A percentile compares a stretch with the other conserved stretches of the same genome.
phyloP scores from a whole-genome alignment of 2,329 filamentous ascomycete species.

The Colletotrichum graminicola region DNA sequence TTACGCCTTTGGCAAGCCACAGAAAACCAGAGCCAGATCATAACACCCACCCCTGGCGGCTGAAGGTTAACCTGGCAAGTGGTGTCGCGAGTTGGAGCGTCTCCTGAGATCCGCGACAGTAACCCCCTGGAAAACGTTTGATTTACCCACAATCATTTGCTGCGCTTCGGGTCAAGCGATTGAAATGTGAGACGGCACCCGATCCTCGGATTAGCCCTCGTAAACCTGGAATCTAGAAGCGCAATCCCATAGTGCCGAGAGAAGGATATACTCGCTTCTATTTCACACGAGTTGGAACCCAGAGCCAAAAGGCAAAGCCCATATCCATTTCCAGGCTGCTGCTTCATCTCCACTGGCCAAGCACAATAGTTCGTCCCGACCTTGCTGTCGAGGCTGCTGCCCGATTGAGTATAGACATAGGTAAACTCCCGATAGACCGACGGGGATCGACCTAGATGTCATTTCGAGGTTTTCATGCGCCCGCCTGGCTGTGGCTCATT shows the following conservation, averaged over 20 bases:
- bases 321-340: constrained; percentile 29
- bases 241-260: constrained; percentile 19
- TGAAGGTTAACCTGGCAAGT: constrained; percentile 28
- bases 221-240: neutral
- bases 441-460: constrained; percentile 39
- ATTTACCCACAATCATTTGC: constrained; percentile 30
- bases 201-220: constrained; percentile 17
- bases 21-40: constrained; percentile 25
- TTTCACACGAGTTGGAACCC: neutral
- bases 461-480: constrained; percentile 39
- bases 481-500: constrained; percentile 37
- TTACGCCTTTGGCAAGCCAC: constrained; percentile 2
- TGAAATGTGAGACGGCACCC: neutral
- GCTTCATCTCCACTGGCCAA: constrained; percentile 33
- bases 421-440: constrained; percentile 5
- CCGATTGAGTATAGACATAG: constrained; percentile 20
- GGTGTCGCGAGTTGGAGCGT: constrained; percentile 36
- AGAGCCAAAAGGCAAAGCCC: neutral
- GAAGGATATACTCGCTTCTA: neutral
- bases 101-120: constrained; percentile 41
- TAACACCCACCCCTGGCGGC: constrained; percentile 12
- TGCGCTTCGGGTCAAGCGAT: constrained; percentile 6
- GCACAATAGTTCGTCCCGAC: constrained; percentile 41
- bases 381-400: constrained; percentile 16
- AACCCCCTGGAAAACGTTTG: constrained; percentile 31